Conservation (phyloP, 2,329 filamentous ascomycete genomes). For the Verticillium tricorpus region DNA sequence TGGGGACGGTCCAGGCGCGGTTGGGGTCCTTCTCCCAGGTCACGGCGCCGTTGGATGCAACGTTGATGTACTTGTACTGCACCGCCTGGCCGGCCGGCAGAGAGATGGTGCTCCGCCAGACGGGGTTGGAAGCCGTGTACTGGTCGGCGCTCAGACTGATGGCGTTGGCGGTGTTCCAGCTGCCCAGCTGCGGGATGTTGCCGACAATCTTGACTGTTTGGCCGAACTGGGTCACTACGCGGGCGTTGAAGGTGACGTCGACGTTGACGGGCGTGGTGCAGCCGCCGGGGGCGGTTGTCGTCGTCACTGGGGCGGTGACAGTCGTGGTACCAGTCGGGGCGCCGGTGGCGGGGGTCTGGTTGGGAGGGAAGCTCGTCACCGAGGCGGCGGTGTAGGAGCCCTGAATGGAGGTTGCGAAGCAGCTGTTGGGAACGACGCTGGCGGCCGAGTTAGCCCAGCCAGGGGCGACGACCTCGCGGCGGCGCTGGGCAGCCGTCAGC, state of each 20-base stretch:
- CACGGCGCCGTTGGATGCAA: slow-evolving; percentile 47
- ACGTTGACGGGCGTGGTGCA: slow-evolving; percentile 41
- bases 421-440: slow-evolving; percentile 43
- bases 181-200: slow-evolving; percentile 53
- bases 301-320: slow-evolving; percentile 12
- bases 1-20: slow-evolving; percentile 31
- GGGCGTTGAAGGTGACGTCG: slow-evolving; percentile 58
- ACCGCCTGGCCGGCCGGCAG: slow-evolving; percentile 52
- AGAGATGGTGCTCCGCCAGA: slow-evolving; percentile 56
- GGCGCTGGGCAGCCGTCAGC: slow-evolving; percentile 56
- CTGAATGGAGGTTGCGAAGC: slow-evolving; percentile 38
- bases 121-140: slow-evolving; percentile 55
- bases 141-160: slow-evolving; percentile 51
- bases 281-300: slow-evolving; percentile 15
- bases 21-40: slow-evolving; percentile 62
- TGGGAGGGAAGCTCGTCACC: slow-evolving; percentile 42
- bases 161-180: slow-evolving; percentile 53
- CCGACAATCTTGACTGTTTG: slow-evolving; percentile 64
- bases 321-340: slow-evolving; percentile 14
- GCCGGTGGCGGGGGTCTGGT: slow-evolving; percentile 38
- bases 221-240: slow-evolving; percentile 53
- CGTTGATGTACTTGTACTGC: slow-evolving; percentile 66
- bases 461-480: slow-evolving; percentile 48
- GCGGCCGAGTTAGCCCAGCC: slow-evolving; percentile 48
- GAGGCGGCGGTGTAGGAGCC: slow-evolving; percentile 50